Percentiles rank a stretch among this genome's conserved stretches.
Conservation (phyloP, 1,284 basidiomycete genomes). For the Fomitopsis palustris region DNA sequence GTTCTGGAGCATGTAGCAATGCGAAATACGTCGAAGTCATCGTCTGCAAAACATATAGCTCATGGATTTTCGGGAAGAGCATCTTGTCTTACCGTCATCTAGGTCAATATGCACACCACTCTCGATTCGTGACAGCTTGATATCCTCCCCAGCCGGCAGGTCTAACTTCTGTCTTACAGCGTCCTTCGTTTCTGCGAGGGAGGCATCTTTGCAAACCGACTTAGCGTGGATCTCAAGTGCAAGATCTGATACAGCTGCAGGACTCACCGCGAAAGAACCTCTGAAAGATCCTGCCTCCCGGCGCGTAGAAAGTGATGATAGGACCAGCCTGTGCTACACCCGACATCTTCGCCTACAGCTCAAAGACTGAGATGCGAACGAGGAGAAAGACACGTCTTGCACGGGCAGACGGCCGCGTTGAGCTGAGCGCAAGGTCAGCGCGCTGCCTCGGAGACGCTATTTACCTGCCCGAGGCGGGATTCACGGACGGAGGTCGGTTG, state of each 20-base stretch:
- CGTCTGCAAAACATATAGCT: constrained; percentile 43
- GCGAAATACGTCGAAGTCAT: constrained; percentile 72
- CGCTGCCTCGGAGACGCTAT: not conserved
- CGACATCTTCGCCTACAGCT: not conserved
- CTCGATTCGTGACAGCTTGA: constrained; percentile 55
- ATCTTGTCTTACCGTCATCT: constrained; percentile 56
- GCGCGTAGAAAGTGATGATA: constrained; percentile 26
- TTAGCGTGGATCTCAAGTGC: not conserved
- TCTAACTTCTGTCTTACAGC: constrained; percentile 60
- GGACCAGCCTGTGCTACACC: constrained; percentile 14
- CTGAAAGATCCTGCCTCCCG: constrained; percentile 22
- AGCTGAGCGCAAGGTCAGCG: not conserved
- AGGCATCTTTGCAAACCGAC: constrained; percentile 41
- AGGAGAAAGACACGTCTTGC: not conserved
- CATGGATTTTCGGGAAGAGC: not conserved
- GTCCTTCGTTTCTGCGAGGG: constrained; percentile 51
- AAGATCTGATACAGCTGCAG: not conserved
- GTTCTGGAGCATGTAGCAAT: constrained; percentile 35
- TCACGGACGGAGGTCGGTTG: not conserved
- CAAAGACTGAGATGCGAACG: not conserved
- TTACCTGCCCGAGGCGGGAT: not conserved
- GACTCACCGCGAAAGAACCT: constrained; percentile 27
- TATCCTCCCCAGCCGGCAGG: constrained; percentile 34
- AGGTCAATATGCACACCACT: constrained; percentile 56
- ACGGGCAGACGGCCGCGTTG: not conserved